Conservation (phyloP, 2,329 filamentous ascomycete genomes). For the Claviceps citrina region DNA sequence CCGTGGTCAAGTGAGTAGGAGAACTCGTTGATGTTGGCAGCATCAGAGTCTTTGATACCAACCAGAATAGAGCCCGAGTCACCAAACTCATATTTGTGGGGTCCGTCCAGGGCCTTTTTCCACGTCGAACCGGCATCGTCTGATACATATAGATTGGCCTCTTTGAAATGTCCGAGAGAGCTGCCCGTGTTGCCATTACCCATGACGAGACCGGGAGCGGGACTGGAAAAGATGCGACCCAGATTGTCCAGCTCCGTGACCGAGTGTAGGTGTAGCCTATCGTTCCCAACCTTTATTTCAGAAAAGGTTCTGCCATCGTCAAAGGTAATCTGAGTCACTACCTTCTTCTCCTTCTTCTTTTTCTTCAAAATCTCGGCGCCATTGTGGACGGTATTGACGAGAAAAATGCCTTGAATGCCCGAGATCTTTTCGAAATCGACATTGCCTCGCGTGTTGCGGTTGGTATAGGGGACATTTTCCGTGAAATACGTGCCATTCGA, state of each 20-base stretch:
- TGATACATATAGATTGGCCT: conserved; percentile 75
- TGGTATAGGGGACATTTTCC: conserved; percentile 80
- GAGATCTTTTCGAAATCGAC: conserved; percentile 94
- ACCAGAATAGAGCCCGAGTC: conserved; percentile 82
- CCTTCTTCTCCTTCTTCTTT: conserved; percentile 40
- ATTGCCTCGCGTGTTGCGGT: conserved; percentile 57
- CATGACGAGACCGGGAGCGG: conserved; percentile 85
- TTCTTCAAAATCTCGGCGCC: conserved; percentile 54
- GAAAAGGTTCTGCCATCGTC: conserved; percentile 86
- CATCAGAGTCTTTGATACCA: conserved; percentile 59
- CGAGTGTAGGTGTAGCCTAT: conserved; percentile 75
- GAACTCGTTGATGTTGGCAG: conserved; percentile 42
- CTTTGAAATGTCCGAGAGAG: conserved; percentile 49
- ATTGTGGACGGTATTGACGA: conserved; percentile 83
- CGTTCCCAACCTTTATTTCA: conserved; percentile 49
- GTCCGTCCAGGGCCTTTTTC: conserved; percentile 57
- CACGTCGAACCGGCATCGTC: conserved; percentile 82
- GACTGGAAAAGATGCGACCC: conserved; percentile 82
- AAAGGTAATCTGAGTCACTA: conserved; percentile 77
- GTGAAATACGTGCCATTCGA: conserved; percentile 96
- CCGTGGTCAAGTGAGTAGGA: conserved; percentile 82
- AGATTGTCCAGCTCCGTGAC: conserved; percentile 71
- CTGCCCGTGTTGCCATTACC: conserved; percentile 82
- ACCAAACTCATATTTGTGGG: conserved; percentile 92
- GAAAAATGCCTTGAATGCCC: conserved; percentile 78